Percentiles rank a stretch among this genome's conserved stretches.
phyloP scores from a whole-genome alignment of 805 yeast genomes.

The Teunomyces pallodes region DNA sequence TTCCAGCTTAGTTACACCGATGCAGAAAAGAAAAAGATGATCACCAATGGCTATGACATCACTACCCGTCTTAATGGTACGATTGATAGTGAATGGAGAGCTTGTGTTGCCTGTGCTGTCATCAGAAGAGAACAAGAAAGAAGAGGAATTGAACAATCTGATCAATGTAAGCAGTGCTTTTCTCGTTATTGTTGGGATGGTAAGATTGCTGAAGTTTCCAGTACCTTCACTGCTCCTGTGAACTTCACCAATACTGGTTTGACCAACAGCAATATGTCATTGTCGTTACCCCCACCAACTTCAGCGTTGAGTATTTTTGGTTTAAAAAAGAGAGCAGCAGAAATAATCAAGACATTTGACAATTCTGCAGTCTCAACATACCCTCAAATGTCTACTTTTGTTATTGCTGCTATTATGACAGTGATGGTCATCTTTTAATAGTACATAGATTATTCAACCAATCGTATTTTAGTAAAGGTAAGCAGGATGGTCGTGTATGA shows the following conservation, averaged over 20 bases:
- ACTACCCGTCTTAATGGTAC: conserved; percentile 66
- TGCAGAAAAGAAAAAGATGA: conserved; percentile 55
- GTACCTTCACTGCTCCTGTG: conserved; percentile 17
- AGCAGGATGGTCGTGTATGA: neutral
- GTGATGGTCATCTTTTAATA: neutral
- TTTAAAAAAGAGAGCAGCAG: conserved; percentile 1
- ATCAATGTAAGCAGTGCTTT: conserved; percentile 72
- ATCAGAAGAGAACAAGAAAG: conserved; percentile 77
- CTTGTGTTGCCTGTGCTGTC: conserved; percentile 81
- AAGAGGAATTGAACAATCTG: conserved; percentile 54
- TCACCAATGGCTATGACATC: conserved; percentile 72
- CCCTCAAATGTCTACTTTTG: neutral
- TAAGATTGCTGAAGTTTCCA: conserved; percentile 6
- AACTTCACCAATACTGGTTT: conserved; percentile 30
- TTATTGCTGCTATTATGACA: neutral
- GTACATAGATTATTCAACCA: neutral
- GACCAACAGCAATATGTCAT: conserved; percentile 21
- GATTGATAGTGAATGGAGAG: conserved; percentile 63
- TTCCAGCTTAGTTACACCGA: conserved; percentile 60
- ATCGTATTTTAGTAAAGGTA: neutral
- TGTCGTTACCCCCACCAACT: conserved; percentile 6
- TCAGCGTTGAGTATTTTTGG: neutral
- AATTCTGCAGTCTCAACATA: neutral
- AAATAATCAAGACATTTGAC: neutral
- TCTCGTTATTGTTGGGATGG: conserved; percentile 77